phyloP scores from a whole-genome alignment of 2,329 filamentous ascomycete species.

The Gaeumannomyces sp. region DNA sequence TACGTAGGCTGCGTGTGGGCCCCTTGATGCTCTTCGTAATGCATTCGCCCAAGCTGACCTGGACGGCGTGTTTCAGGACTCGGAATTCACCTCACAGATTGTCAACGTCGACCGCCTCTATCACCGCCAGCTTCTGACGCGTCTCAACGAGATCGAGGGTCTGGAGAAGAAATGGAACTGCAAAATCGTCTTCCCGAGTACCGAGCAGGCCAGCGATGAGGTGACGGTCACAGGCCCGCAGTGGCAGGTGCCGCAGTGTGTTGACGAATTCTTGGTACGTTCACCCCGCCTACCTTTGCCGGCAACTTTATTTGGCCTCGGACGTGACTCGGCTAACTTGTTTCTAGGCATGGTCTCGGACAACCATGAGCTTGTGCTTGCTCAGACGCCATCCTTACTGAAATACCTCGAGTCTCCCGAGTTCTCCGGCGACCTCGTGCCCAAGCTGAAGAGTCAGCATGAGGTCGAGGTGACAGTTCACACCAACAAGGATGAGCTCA shows the following conservation, averaged over 20 bases:
- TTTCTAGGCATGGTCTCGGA: constrained; percentile 87
- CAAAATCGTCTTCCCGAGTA: constrained; percentile 97
- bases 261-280: constrained; percentile 82
- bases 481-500: constrained; percentile 52
- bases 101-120: constrained; percentile 93
- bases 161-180: constrained; percentile 99
- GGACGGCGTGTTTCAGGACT: constrained; percentile 52
- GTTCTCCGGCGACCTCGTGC: constrained; percentile 72
- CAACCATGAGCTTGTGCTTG: constrained; percentile 84
- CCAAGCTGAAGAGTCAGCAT: constrained; percentile 84
- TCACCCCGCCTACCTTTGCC: neutral
- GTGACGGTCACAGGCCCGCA: constrained; percentile 94
- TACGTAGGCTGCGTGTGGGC: constrained; percentile 36
- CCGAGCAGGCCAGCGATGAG: constrained; percentile 92
- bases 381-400: constrained; percentile 67
- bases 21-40: too few relatives aligned
- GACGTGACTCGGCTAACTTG: constrained; percentile 23
- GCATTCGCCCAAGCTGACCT: neutral
- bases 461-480: constrained; percentile 80
- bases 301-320: constrained; percentile 6
- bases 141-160: constrained; percentile 83
- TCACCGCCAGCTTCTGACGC: constrained; percentile 86
- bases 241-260: constrained; percentile 95
- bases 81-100: constrained; percentile 91
- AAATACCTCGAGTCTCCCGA: constrained; percentile 76